These are phyloP conservation scores for Penicillium decumbens DNA, from an alignment of 2,329 filamentous ascomycete species.

Conservation along the genomic window DNA sequence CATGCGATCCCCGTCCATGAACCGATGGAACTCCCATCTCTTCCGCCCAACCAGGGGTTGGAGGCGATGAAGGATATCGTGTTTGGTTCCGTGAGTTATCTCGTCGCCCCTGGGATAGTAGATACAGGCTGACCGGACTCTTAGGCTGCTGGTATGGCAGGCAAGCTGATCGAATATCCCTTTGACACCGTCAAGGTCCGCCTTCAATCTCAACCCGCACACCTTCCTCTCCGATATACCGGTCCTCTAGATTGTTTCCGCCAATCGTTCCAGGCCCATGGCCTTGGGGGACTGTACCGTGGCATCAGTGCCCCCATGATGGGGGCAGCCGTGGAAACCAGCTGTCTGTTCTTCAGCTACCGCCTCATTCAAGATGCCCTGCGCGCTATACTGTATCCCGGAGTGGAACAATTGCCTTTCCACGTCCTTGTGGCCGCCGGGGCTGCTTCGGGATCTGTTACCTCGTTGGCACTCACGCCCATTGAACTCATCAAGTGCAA, in stretches of 20 bases:
- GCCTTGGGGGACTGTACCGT: constrained; percentile 77
- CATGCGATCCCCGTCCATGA: constrained; percentile 38
- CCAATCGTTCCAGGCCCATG: constrained; percentile 75
- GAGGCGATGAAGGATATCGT: constrained; percentile 80
- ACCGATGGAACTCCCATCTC: constrained; percentile 38
- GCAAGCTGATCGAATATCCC: constrained; percentile 96
- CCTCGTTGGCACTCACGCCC: constrained; percentile 84
- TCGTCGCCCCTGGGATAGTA: not conserved
- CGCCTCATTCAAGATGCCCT: constrained; percentile 60
- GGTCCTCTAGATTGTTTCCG: constrained; percentile 91
- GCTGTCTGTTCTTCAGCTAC: constrained; percentile 89
- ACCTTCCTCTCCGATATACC: constrained; percentile 72
- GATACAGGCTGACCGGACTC: not conserved
- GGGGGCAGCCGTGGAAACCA: constrained; percentile 87
- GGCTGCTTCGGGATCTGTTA: constrained; percentile 80
- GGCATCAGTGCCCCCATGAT: constrained; percentile 88
- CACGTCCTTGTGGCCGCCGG: constrained; percentile 72
- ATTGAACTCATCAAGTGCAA: constrained; percentile 98
- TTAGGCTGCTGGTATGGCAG: constrained; percentile 75
- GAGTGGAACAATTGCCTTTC: constrained; percentile 62
- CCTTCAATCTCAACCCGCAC: constrained; percentile 88
- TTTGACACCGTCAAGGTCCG: constrained; percentile 99
- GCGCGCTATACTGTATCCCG: constrained; percentile 58
- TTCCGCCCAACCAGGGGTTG: constrained; percentile 47
- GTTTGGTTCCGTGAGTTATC: constrained; percentile 70